Evolutionary conservation across 441 rosid species (phyloP).

Genomic region (Adansonia gregorii): DNA sequence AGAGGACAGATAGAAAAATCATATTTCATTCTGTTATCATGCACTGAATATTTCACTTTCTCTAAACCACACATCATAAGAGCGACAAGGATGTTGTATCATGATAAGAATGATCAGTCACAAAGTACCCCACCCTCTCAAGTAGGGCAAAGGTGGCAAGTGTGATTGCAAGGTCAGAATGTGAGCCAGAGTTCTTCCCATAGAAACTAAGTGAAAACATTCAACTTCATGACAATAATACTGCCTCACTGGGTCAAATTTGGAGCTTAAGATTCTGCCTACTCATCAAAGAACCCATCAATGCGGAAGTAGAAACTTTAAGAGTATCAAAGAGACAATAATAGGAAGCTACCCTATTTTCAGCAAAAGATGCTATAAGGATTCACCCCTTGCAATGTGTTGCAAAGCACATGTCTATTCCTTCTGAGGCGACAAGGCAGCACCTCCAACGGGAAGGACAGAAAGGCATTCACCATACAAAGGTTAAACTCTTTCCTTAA

Average conservation of each 20-base stretch:
- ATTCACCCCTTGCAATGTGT: neutral
- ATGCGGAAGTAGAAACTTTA: too few relatives aligned
- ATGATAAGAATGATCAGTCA: neutral
- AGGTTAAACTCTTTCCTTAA: neutral
- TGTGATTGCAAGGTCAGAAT: neutral
- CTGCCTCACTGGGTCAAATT: neutral
- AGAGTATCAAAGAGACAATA: too few relatives aligned
- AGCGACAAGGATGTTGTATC: neutral
- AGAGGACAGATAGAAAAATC: too few relatives aligned
- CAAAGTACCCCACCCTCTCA: slow-evolving; percentile 15
- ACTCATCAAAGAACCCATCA: neutral
- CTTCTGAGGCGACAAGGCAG: neutral
- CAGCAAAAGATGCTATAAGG: neutral
- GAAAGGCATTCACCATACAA: neutral
- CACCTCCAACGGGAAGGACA: neutral
- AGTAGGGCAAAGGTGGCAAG: neutral
- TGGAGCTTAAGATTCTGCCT: neutral
- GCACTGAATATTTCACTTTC: slow-evolving; percentile 1
- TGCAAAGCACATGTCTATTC: neutral
- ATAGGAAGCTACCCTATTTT: neutral
- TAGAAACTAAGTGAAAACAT: neutral
- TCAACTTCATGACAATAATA: neutral
- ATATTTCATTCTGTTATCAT: neutral
- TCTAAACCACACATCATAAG: neutral
- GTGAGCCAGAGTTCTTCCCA: neutral